phyloP scores from a whole-genome alignment of 768 basidiomycete genomes.

The Suillus decipiens region DNA sequence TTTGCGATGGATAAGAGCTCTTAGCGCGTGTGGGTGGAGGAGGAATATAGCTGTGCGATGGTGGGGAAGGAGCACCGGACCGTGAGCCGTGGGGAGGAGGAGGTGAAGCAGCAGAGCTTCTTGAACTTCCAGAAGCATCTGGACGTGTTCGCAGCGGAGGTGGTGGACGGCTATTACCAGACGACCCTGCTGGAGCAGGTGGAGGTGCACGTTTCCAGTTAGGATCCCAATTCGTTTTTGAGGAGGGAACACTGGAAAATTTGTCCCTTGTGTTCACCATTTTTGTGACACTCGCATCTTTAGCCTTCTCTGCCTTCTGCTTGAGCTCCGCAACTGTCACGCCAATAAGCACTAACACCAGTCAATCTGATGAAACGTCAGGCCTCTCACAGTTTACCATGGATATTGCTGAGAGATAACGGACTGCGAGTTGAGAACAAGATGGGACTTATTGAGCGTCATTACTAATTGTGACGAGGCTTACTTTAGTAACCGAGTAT shows the following conservation, averaged over 20 bases:
- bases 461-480: neutral
- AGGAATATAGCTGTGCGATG: constrained; percentile 19
- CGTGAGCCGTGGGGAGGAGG: constrained; percentile 20
- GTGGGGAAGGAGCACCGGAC: constrained; percentile 17
- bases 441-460: neutral
- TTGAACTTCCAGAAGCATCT: constrained; percentile 13
- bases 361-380: neutral
- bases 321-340: constrained; percentile 63
- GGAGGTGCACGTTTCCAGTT: constrained; percentile 51
- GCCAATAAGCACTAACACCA: constrained; percentile 10
- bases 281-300: constrained; percentile 54
- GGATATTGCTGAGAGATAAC: neutral
- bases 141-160: constrained; percentile 35
- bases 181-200: constrained; percentile 22
- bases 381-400: constrained; percentile 34
- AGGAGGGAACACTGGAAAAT: constrained; percentile 55
- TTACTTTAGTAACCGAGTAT: neutral
- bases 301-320: constrained; percentile 62
- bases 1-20: constrained; percentile 25
- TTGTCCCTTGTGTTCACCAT: constrained; percentile 57
- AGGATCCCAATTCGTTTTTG: constrained; percentile 65
- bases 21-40: constrained; percentile 31
- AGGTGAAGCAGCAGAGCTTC: constrained; percentile 20
- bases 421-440: neutral
- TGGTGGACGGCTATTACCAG: constrained; percentile 25